These are phyloP conservation scores for Cenchrus fungigraminus DNA, from an alignment of 176 grass and related monocot genomes.

Conservation along the genomic window DNA sequence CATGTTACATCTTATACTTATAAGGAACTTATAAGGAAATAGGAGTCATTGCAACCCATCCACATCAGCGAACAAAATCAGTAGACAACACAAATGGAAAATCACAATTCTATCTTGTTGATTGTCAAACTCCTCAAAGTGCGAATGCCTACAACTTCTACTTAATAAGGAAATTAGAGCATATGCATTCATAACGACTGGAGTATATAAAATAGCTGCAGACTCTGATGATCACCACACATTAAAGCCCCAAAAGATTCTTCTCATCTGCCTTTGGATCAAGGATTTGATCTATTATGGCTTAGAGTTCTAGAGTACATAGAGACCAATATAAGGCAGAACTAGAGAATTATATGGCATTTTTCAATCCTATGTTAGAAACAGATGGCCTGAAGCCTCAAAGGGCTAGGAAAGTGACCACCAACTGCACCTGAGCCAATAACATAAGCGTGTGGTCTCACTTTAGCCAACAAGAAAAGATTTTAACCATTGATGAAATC, in stretches of 20 bases:
- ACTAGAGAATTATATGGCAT: not conserved
- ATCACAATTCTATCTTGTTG: slow-evolving; percentile 17
- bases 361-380: slow-evolving; percentile 30
- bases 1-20: not conserved
- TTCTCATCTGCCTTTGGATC: not conserved
- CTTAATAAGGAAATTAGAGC: slow-evolving; percentile 6
- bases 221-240: not conserved
- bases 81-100: slow-evolving; percentile 14
- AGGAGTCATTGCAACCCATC: not conserved
- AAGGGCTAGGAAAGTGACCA: slow-evolving; percentile 35
- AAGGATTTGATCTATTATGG: not conserved
- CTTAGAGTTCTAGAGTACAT: not conserved
- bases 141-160: not conserved
- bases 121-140: slow-evolving; percentile 28
- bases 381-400: slow-evolving; percentile 13
- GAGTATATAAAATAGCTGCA: slow-evolving; percentile 6
- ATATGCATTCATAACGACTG: slow-evolving; percentile 1
- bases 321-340: not conserved
- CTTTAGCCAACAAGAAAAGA: slow-evolving; percentile 54
- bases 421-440: slow-evolving; percentile 17
- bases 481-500: slow-evolving; percentile 41
- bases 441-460: slow-evolving; percentile 38
- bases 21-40: slow-evolving; percentile 26
- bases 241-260: not conserved
- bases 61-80: slow-evolving; percentile 8